Percentiles rank a stretch among this genome's conserved stretches.
Evolutionary conservation across 352 stramenopile species (phyloP).

Genomic region (Globisporangium radiosum): DNA sequence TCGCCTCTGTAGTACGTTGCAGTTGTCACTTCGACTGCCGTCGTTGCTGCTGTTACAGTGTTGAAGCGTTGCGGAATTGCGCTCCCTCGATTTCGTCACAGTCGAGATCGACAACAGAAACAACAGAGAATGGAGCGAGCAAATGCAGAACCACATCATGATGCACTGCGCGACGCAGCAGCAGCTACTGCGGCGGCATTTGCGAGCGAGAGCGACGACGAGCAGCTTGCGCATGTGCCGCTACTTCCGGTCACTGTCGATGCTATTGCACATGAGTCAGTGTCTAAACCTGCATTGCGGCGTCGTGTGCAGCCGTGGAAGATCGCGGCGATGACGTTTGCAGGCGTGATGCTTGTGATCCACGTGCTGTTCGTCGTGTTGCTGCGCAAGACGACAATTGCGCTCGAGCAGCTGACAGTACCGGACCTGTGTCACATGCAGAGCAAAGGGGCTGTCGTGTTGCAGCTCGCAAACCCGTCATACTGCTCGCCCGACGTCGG

Average conservation of each 20-base stretch:
- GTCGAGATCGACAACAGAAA: too few relatives aligned
- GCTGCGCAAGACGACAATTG: constrained; percentile 52
- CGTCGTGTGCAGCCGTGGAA: constrained; percentile 3
- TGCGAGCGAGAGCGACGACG: neutral
- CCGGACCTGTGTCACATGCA: constrained; percentile 62
- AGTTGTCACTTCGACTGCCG: neutral
- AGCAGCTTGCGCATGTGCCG: neutral
- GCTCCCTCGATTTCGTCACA: neutral
- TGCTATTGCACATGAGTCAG: neutral
- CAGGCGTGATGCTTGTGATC: constrained; percentile 30
- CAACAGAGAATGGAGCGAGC: neutral
- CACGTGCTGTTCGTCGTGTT: constrained; percentile 61
- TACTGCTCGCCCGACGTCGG: constrained; percentile 65
- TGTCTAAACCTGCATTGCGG: neutral
- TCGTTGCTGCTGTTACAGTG: too few relatives aligned
- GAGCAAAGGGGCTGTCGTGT: constrained; percentile 38
- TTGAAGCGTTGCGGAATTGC: neutral
- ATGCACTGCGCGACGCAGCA: neutral
- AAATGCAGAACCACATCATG: neutral
- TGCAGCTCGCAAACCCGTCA: constrained; percentile 70
- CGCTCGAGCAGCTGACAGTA: constrained; percentile 49
- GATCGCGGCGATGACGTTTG: constrained; percentile 18
- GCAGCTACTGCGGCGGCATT: neutral
- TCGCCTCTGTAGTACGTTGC: too few relatives aligned
- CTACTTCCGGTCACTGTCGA: neutral